phyloP scores from a whole-genome alignment of 2,329 filamentous ascomycete species.

The Bipolaris zeicola region DNA sequence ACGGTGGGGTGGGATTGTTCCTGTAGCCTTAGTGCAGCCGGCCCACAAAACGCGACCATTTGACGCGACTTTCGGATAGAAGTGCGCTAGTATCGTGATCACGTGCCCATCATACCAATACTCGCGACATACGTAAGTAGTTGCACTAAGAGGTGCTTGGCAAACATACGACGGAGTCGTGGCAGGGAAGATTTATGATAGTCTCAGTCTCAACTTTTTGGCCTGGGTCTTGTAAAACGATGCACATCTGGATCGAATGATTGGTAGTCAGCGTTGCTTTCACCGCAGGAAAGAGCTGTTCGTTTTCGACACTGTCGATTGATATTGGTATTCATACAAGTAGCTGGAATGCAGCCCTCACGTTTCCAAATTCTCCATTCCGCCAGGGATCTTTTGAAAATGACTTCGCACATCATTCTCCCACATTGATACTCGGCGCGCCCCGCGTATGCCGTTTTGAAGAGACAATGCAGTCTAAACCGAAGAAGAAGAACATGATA shows the following conservation, averaged over 20 bases:
- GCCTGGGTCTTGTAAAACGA: neutral
- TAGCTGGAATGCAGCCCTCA: neutral
- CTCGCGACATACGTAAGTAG: conserved; percentile 6
- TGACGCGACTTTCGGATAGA: conserved; percentile 24
- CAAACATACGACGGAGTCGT: conserved; percentile 2
- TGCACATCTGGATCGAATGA: neutral
- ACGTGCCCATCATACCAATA: conserved; percentile 11
- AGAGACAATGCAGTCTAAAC: neutral
- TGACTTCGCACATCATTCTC: neutral
- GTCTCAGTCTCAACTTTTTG: neutral
- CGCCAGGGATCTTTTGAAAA: neutral
- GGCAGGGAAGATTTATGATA: neutral
- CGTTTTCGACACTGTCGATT: neutral
- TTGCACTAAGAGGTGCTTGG: neutral
- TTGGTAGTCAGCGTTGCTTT: neutral
- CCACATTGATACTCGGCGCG: neutral
- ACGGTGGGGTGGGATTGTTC: conserved; percentile 24
- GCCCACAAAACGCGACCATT: conserved; percentile 18
- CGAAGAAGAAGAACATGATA: neutral
- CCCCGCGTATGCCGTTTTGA: neutral
- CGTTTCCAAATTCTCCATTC: neutral
- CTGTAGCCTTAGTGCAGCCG: conserved; percentile 17
- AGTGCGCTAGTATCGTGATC: conserved; percentile 8
- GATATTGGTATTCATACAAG: neutral
- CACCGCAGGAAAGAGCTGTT: neutral